Base-by-base conservation (phyloP, 2,329 filamentous ascomycete genomes). In the Fusarium hainanense region DNA sequence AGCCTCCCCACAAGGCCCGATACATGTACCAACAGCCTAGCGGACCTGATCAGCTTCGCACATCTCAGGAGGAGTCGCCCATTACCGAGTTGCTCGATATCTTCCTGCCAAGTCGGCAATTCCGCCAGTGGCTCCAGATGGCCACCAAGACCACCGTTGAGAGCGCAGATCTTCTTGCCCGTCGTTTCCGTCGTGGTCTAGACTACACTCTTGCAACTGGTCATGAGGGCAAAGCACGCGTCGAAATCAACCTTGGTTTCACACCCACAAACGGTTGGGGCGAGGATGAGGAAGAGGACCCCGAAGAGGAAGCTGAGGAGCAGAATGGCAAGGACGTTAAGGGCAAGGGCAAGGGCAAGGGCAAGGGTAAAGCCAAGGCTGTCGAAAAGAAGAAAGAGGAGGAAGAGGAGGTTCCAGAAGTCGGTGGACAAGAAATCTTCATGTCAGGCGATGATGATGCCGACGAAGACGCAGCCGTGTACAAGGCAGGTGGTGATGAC, bases 171-270 rank as follows among this genome's bases (percentile, higher is more conserved):
- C 81, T 97, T 52, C 81, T 97, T n/a, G 93, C 93, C 0, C 89
- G 96, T 23, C 89, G 94, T 34, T 99, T 99, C 85, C 89, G 96
- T 11, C 89, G 89, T 49, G 93, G 96, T 8, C 82, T 90, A 67
- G 96, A 99, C 81, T 99, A 99, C 78, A 97, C 95, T 4, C 88
- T 99, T 21, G 96, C 96, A 3, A 97, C 93, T 21, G 90, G 92
- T 23, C 93, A 97, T 77, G 91, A 89, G 37, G 89, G 89, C 58
- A 87, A 93, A 73, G 88, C 93, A 14, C 90, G 93, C 48, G 83
- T 99, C 6, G 96, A 99, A 79, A 87, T 98, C 54, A 97, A 93
- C 60, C 85, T 99, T 4, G 91, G 92, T 44, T 86, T 98, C 66
- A 98, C 96, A 6, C 94, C 96, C 0, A 94, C 90, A 0, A 80